Evolutionary conservation across 1,284 basidiomycete genomes (phyloP).

Genomic region (Ceraceosorus guamensis): DNA sequence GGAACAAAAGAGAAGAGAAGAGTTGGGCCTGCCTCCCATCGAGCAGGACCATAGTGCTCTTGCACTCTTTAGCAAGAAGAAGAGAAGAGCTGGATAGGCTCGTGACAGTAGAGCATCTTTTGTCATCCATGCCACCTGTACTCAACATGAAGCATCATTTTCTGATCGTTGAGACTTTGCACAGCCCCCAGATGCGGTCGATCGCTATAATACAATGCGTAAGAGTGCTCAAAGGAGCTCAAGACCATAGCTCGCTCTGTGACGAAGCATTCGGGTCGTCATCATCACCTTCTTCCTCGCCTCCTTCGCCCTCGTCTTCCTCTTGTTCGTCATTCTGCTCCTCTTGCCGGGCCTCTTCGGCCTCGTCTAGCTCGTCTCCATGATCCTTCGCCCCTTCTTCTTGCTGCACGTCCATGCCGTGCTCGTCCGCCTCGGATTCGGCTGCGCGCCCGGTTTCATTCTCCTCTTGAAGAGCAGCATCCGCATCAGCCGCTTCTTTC

Average conservation of each 20-base stretch:
- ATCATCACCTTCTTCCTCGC: neutral
- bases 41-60: neutral
- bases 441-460: conserved; percentile 13
- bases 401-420: conserved; percentile 1
- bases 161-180: too few relatives aligned
- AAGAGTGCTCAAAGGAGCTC: too few relatives aligned
- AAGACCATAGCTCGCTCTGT: too few relatives aligned
- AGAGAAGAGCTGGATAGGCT: too few relatives aligned
- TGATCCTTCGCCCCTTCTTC: neutral
- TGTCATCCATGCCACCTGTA: too few relatives aligned
- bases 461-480: neutral
- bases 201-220: too few relatives aligned
- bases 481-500: neutral
- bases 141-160: too few relatives aligned
- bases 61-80: neutral
- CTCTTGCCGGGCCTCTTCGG: neutral
- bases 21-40: neutral
- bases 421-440: conserved; percentile 8
- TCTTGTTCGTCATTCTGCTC: conserved; percentile 8
- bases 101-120: too few relatives aligned
- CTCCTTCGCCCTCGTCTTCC: conserved; percentile 13
- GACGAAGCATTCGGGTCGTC: too few relatives aligned
- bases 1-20: neutral
- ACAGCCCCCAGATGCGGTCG: too few relatives aligned
- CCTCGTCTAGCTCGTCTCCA: too few relatives aligned